Evolutionary conservation across 805 yeast species (phyloP), one percentile per base, ranked within the genome.

Genomic region (Metschnikowia hibisci): DNA sequence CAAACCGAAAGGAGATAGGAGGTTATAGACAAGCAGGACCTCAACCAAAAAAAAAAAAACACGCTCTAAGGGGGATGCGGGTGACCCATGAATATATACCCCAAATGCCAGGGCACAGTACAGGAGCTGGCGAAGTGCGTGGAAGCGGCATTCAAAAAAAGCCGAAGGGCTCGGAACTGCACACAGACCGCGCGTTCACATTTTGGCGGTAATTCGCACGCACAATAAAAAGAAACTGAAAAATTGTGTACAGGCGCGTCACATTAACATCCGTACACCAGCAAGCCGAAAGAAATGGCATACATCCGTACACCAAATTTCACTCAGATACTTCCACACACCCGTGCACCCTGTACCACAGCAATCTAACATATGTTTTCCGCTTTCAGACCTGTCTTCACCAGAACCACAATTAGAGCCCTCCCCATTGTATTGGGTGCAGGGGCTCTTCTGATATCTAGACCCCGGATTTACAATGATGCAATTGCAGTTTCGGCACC

Each of bases 361-460:
- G 32, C 16, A 27, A 26, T 13, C 23, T 10, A 26, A 23, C 18
- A 10, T n/a, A 52, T 52, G 55, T 52, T 52, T 32, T 41, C 48
- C 22, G 27, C 50, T 12, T 45, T 52, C 32, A 43, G 50, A 43
- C 52, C 51, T 26, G 28, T 38, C 16, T 25, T 50, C 6, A 35
- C 48, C 26, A 43, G 53, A 34, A 38, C 37, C 44, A 29, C 53
- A 2, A 13, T 47, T 12, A 46, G 42, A 30, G 43, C 41, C 10
- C 41, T 41, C 16, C 55, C 55, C 3, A 42, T 52, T 3, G 13
- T 52, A 11, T 25, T 49, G 4, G 56, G 56, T 13, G 47, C 56
- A 3, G 34, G 48, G 18, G 14, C 36, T 23, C 18, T 46, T n/a
- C 43, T 46, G 40, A 35, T 51, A 27, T 46, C 51, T 5, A 26